Base-by-base conservation (phyloP, 495 filamentous ascomycete species). In the Cairneyella variabilis region DNA sequence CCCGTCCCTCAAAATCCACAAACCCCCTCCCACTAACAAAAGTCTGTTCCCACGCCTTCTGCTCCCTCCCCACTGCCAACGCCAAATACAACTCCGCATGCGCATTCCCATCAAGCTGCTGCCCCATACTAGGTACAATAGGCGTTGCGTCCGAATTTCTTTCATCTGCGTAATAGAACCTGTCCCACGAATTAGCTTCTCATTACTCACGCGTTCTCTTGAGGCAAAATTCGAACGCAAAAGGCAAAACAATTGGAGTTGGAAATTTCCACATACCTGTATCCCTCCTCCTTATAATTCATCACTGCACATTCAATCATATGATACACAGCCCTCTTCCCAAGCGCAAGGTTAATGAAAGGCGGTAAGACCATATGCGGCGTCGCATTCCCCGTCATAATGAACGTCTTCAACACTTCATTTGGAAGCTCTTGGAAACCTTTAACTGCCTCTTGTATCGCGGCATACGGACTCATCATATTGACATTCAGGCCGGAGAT, bases 301-400 rank as follows among this genome's bases (percentile, higher is more conserved):
- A 25, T 3, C 37, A 26, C 25, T 12, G 27, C 10, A 3, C n/a
- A 10, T 22, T 56, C 36, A 49, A 56, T 43, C 20, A 56, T 18
- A 49, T 50, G 34, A 1, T 44, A 44, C 3, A 23, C 25, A 10
- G 10, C 53, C 14, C 21, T 1, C 44, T 56, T 56, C 16, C 53
- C 53, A 2, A 49, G 9, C 17, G n/a, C 38, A 1, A 37, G 7
- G 20, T 56, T 7, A 9, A 49, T 1, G 1, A 48, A 11, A 1
- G 10, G 8, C 2, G 52, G 42, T 14, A 54, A 20, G 32, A 23
- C 2, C 0, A n/a, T 17, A 12, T 3, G 11, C 18, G 6, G 22
- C 4, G 27, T 8, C 2, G 14, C 9, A 46, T 77, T 76, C 5
- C 73, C 73, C 1, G 74, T 77, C 54, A 69, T 74, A 30, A 76